Evolutionary conservation across 2,329 filamentous ascomycete genomes (phyloP), one percentile per base, ranked within the genome.

Genomic region (Chaetomiaceae sp.): DNA sequence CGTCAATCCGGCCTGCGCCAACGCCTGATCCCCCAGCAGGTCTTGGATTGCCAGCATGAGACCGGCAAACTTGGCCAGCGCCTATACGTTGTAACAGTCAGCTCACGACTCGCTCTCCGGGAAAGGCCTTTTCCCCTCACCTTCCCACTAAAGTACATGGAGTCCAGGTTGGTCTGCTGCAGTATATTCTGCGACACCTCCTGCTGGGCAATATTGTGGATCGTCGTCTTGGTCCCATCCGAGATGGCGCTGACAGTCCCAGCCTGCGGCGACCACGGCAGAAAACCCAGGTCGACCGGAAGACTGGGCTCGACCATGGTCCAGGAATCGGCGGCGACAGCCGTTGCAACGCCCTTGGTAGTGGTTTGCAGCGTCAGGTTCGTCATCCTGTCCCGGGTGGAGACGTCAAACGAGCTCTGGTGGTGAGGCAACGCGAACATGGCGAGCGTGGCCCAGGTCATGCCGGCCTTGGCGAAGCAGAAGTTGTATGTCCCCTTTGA

Each of bases 351-450:
- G 10, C 93, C 93, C 69, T 96, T 97, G 17, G 89, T 95, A 0
- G 89, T 86, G 0, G 89, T 92, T 50, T 85, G 80, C 46, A 97
- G 71, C 55, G 79, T 74, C 2, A 93, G 65, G 4, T 71, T 65
- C 6, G 73, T 79, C 7, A 73, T 72, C 20, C 73, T 70, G 10
- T 70, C 70, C 8, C 81, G 81, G 2, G 78, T 82, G 1, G 68
- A 68, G 1, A 67, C 59, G 57, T 89, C 81, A 54, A 97, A 91
- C 0, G 87, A 89, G 27, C 82, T 73, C 3, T 89, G 65, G 59
- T 97, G 93, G 66, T 97, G 93, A 19, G 91, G 89, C 42, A 99
- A 72, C 14, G 87, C 88, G 65, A 87, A 96, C 84, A 95, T 93
- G 56, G 93, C 74, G 19, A 96, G 73, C 53, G 73, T 78, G 14